Percentiles rank a stretch among this genome's conserved stretches.
These are phyloP conservation scores for Leucocoprinus birnbaumii DNA, from an alignment of 768 basidiomycete genomes.

Conservation along the genomic window DNA sequence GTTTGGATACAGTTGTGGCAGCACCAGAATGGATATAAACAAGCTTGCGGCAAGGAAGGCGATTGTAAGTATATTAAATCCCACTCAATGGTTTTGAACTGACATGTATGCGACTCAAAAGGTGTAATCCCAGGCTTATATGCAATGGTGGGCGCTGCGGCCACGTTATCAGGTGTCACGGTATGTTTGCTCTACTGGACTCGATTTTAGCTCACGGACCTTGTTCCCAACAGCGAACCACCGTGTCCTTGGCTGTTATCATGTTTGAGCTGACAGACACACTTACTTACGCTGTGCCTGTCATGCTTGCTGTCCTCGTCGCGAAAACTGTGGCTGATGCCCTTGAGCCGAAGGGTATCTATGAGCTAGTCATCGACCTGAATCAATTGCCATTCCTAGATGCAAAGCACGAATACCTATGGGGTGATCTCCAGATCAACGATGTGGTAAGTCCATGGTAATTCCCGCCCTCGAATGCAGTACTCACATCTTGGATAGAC, in stretches of 20 bases:
- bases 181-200: constrained; percentile 35
- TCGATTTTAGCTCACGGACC: neutral
- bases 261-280: constrained; percentile 94
- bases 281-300: constrained; percentile 86
- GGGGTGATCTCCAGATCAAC: constrained; percentile 71
- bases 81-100: neutral
- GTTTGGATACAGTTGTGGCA: constrained; percentile 77
- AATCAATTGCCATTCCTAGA: constrained; percentile 92
- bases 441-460: constrained; percentile 64
- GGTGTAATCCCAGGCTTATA: constrained; percentile 85
- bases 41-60: constrained; percentile 56
- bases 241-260: constrained; percentile 93
- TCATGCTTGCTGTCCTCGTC: constrained; percentile 85
- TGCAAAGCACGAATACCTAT: constrained; percentile 84
- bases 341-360: constrained; percentile 91
- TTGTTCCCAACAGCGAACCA: constrained; percentile 56
- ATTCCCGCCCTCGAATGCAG: neutral
- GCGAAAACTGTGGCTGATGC: constrained; percentile 90
- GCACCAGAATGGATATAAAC: constrained; percentile 59
- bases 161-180: constrained; percentile 93
- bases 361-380: constrained; percentile 94
- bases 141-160: constrained; percentile 96
- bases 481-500: constrained; percentile 43
- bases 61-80: constrained; percentile 51
- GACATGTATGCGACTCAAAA: constrained; percentile 15